Evolutionary conservation across 129 eudicot species (phyloP).

Genomic region (Lactuca sativa): DNA sequence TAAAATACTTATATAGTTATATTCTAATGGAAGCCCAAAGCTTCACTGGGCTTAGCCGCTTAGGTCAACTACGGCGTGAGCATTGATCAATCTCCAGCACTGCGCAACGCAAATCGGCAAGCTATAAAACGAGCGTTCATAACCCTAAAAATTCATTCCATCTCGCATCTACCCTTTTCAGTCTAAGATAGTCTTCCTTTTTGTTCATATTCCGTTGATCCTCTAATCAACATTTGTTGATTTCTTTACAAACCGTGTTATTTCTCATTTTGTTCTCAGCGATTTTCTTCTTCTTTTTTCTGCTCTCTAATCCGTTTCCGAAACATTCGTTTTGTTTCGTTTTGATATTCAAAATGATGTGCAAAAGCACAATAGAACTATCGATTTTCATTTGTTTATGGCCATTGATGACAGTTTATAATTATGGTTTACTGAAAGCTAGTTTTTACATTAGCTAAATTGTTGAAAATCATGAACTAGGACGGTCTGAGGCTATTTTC

Average conservation of each 20-base stretch:
- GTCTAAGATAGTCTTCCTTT: not conserved
- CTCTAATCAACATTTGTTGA: not conserved
- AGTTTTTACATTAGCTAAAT: not conserved
- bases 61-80: no score
- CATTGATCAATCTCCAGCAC: no score
- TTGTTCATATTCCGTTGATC: not conserved
- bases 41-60: no score
- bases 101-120: no score
- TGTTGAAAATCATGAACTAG: conserved; percentile 54
- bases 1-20: no score
- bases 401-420: not conserved
- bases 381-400: not conserved
- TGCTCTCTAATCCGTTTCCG: not conserved
- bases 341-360: not conserved
- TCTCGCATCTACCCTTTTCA: not conserved
- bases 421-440: conserved; percentile 7
- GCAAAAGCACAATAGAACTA: not conserved
- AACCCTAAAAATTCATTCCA: no score
- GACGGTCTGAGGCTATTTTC: conserved; percentile 66
- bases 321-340: not conserved
- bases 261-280: no score
- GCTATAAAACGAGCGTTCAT: no score
- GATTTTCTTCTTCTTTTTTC: no score
- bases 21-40: no score
- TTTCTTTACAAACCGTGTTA: not conserved